A percentile compares a stretch with the other conserved stretches of the same genome.
Evolutionary conservation across 768 basidiomycete genomes (phyloP).

Genomic region (Lyophyllum semitale): DNA sequence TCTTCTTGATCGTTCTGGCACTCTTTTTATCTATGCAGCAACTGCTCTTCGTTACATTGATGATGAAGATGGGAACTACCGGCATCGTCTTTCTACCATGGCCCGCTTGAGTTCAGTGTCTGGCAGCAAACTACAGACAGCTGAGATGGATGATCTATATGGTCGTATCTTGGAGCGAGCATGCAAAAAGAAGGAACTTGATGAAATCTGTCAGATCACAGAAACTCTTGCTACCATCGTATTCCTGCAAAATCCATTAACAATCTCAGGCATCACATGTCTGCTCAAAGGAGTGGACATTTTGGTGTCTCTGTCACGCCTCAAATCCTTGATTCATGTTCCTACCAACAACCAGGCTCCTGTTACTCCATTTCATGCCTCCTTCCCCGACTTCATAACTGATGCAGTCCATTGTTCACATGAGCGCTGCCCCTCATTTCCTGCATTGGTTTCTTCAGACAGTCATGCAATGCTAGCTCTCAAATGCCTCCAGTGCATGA

Average conservation of each 20-base stretch:
- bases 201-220: background rate
- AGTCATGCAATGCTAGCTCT: no score
- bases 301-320: no score
- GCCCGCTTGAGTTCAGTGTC: background rate
- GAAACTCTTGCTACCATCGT: no score
- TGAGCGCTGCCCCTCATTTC: conserved; percentile 1
- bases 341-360: no score
- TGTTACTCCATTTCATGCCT: no score
- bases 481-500: conserved; percentile 3
- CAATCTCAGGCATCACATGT: conserved; percentile 9
- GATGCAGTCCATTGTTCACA: conserved; percentile 6
- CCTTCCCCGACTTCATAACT: no score
- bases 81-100: conserved; percentile 3
- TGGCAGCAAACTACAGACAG: background rate
- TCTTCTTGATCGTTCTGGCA: conserved; percentile 3
- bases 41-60: conserved; percentile 14
- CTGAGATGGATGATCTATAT: background rate
- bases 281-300: no score
- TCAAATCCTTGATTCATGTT: no score
- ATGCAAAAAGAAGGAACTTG: background rate
- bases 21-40: conserved; percentile 15
- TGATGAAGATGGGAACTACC: background rate
- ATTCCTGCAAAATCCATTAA: conserved; percentile 6
- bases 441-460: no score
- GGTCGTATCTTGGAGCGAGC: background rate